phyloP scores from a whole-genome alignment of 2,329 filamentous ascomycete species.

The Xylaria sp. region DNA sequence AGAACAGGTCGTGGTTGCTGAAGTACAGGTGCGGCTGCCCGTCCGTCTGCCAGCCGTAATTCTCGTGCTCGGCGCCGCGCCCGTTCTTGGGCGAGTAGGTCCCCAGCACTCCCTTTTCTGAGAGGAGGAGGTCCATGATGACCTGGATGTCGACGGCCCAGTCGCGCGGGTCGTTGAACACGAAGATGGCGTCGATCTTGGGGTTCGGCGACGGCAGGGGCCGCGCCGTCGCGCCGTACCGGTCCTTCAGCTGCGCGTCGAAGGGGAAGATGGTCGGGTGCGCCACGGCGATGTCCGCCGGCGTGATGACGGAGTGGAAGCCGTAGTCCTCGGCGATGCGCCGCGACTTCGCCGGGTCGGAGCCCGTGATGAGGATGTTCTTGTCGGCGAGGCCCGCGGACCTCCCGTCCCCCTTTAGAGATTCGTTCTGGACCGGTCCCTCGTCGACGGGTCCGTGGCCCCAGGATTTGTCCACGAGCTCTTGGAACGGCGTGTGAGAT shows the following conservation, averaged over 20 bases:
- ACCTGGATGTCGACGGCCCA: slow-evolving; percentile 93
- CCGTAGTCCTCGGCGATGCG: slow-evolving; percentile 81
- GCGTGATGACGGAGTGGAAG: slow-evolving; percentile 84
- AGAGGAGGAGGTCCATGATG: slow-evolving; percentile 84
- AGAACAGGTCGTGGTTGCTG: slow-evolving; percentile 89
- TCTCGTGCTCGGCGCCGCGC: slow-evolving; percentile 68
- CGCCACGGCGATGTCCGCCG: slow-evolving; percentile 81
- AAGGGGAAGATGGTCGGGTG: slow-evolving; percentile 87
- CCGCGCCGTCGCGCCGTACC: slow-evolving; percentile 69
- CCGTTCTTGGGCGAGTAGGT: slow-evolving; percentile 82
- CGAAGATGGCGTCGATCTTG: slow-evolving; percentile 89
- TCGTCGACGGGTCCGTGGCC: background rate
- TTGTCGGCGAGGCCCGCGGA: slow-evolving; percentile 66
- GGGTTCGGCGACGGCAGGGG: slow-evolving; percentile 66
- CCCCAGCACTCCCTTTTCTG: slow-evolving; percentile 80
- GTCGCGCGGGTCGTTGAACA: slow-evolving; percentile 96
- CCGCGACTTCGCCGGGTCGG: slow-evolving; percentile 73
- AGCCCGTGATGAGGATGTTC: slow-evolving; percentile 80
- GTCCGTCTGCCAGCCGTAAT: slow-evolving; percentile 84
- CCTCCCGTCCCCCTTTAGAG: slow-evolving; percentile 47
- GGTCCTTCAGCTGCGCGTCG: slow-evolving; percentile 70
- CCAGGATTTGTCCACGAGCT: slow-evolving; percentile 58
- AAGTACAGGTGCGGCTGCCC: slow-evolving; percentile 85
- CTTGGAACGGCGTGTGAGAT: slow-evolving; percentile 89
- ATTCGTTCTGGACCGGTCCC: slow-evolving; percentile 7